These are phyloP conservation scores for Acanthamoeba sp. DNA, from an alignment of 208 protist species.

Conservation along the genomic window DNA sequence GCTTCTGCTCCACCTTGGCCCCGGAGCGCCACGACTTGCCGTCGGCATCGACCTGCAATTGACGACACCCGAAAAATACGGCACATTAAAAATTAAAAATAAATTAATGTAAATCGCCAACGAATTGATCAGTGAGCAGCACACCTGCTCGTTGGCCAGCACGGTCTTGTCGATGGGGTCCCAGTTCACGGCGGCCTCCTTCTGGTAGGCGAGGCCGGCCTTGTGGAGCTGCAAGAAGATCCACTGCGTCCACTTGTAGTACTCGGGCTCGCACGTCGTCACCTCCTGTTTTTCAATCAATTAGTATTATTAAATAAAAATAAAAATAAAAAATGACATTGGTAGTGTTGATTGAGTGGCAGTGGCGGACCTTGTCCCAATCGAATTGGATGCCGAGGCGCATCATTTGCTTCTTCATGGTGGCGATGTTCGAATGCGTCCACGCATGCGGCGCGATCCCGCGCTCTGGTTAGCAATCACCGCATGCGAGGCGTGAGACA, in stretches of 20 bases:
- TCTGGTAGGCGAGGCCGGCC: conserved; percentile 88
- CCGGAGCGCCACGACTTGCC: conserved; percentile 91
- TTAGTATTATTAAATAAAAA: background rate
- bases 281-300: conserved; percentile 83
- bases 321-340: conserved; percentile 57
- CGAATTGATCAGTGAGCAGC: too few relatives aligned
- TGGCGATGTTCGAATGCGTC: conserved; percentile 89
- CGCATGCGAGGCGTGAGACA: too few relatives aligned
- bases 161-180: conserved; percentile 91
- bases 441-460: conserved; percentile 85
- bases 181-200: conserved; percentile 87
- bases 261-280: conserved; percentile 88
- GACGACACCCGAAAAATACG: too few relatives aligned
- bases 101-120: too few relatives aligned
- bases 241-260: conserved; percentile 93
- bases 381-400: conserved; percentile 89
- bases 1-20: conserved; percentile 88
- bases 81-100: too few relatives aligned
- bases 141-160: conserved; percentile 93
- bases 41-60: conserved; percentile 86
- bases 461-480: conserved; percentile 76
- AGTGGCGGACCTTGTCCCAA: conserved; percentile 82
- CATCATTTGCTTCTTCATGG: conserved; percentile 89
- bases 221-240: conserved; percentile 90
- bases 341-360: too few relatives aligned